Percentiles rank a stretch among this genome's conserved stretches.
phyloP scores from a whole-genome alignment of 140 eudicot genomes.

The Ambrosia hybrid region DNA sequence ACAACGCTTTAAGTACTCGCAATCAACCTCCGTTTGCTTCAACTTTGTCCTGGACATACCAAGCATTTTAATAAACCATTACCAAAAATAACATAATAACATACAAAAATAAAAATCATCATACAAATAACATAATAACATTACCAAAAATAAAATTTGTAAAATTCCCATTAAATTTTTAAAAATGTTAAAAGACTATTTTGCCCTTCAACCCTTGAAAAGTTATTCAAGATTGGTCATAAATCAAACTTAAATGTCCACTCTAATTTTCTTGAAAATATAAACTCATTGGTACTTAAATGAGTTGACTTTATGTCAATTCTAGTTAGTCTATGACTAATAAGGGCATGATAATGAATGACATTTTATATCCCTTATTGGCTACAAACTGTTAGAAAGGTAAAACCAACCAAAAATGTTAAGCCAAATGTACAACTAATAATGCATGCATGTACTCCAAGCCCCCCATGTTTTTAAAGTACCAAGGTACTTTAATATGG shows the following conservation, averaged over 20 bases:
- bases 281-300: slow-evolving; percentile 35
- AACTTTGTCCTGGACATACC: slow-evolving; percentile 62
- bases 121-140: background rate
- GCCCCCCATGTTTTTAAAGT: slow-evolving; percentile 31
- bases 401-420: slow-evolving; percentile 33
- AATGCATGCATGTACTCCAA: slow-evolving; percentile 40
- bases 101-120: no score
- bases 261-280: slow-evolving; percentile 41
- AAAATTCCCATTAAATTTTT: no score
- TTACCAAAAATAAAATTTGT: no score
- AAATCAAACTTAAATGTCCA: background rate
- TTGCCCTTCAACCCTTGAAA: background rate
- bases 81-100: no score
- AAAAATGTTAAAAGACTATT: background rate
- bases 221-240: slow-evolving; percentile 6
- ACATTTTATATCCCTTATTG: slow-evolving; percentile 31
- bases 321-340: slow-evolving; percentile 29
- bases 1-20: slow-evolving; percentile 68
- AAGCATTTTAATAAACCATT: background rate
- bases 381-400: slow-evolving; percentile 28
- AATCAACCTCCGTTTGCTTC: slow-evolving; percentile 90
- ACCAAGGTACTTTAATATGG: slow-evolving; percentile 27
- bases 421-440: slow-evolving; percentile 39
- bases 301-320: slow-evolving; percentile 39
- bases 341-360: slow-evolving; percentile 41